Evolutionary conservation across 306 rosid species (phyloP), one percentile per base, ranked within the genome.

Genomic region (Pueraria montana): DNA sequence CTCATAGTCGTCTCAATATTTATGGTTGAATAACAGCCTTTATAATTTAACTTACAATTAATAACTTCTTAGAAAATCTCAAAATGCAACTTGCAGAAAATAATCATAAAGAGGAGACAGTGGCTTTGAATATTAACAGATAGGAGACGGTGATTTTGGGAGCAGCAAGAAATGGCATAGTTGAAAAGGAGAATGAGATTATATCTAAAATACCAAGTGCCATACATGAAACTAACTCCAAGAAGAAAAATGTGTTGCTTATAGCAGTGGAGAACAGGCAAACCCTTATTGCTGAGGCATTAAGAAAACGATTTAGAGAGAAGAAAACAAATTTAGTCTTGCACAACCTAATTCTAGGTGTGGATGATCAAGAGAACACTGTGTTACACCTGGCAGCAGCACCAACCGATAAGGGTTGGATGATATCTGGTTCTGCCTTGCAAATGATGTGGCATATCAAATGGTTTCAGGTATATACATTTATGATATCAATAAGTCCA

Each of bases 101-200:
- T 1, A 53, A 5, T 53, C 38, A 75, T 42, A 11, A 6, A 21
- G 38, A 4, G 8, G 74, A 66, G 43, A 38, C 7, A 38, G 7
- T 1, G 52, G 14, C 77, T 43, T 43, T 43, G 13, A 11, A 43
- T 10, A n/a, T 9, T 52, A 20, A 53, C 66, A 9, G 14, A 18
- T 23, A 3, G 2, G 72, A 64, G 38, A 30, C 77, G 42, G 58
- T 76, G 0, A 26, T 80, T 66, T 69, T 80, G 40, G 42, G 59
- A 0, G 86, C 86, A 14, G 89, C 88, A 2, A 50, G 8, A 6
- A 68, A 74, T 75, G 89, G 89, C 11, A 73, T 83, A 14, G 32
- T 63, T 6, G 82, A 86, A 69, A 78, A 83, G 72, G 80, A 83
- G 78, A 0, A 40, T 8, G 50, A n/a, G 42, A 8, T 75, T 17